Percentiles rank a stretch among this genome's conserved stretches.
These are phyloP conservation scores for Kodamaea sagamina DNA, from an alignment of 805 yeast species.

Conservation along the genomic window DNA sequence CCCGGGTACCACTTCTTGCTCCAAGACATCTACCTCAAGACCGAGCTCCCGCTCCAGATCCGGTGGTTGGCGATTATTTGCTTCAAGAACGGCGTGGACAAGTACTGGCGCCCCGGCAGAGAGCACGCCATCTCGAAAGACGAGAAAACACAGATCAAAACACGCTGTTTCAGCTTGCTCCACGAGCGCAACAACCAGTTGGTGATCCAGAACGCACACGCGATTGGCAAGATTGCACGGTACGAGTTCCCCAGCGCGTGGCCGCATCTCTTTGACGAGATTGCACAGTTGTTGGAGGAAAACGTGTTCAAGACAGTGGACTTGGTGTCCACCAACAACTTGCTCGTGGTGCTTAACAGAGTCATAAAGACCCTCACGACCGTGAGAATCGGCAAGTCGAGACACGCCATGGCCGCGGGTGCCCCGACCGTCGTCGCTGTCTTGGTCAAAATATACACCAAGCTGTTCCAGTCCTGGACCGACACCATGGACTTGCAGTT, in stretches of 20 bases:
- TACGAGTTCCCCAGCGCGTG: slow-evolving; percentile 86
- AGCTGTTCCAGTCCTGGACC: slow-evolving; percentile 62
- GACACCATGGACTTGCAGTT: slow-evolving; percentile 48
- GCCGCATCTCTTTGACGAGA: slow-evolving; percentile 75
- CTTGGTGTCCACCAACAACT: slow-evolving; percentile 58
- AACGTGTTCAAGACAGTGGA: slow-evolving; percentile 45
- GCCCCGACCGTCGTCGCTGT: slow-evolving; percentile 63
- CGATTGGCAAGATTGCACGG: slow-evolving; percentile 75
- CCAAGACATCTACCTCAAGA: slow-evolving; percentile 61
- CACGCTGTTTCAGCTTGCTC: slow-evolving; percentile 57
- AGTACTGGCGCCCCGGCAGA: slow-evolving; percentile 77
- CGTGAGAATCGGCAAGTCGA: slow-evolving; percentile 81
- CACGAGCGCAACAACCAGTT: slow-evolving; percentile 75
- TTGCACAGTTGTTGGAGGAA: slow-evolving; percentile 48
- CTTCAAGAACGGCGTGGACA: slow-evolving; percentile 84
- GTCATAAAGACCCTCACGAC: slow-evolving; percentile 70
- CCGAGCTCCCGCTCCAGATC: slow-evolving; percentile 58
- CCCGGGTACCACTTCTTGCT: slow-evolving; percentile 60
- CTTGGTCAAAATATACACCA: slow-evolving; percentile 58
- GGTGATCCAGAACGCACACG: slow-evolving; percentile 80
- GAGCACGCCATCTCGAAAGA: slow-evolving; percentile 53
- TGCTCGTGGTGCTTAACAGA: slow-evolving; percentile 71
- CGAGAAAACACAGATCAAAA: slow-evolving; percentile 67
- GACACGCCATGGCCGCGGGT: slow-evolving; percentile 73
- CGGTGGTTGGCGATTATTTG: slow-evolving; percentile 89